These are phyloP conservation scores for Pythium scleroteichum DNA, from an alignment of 352 stramenopile genomes.

Conservation along the genomic window DNA sequence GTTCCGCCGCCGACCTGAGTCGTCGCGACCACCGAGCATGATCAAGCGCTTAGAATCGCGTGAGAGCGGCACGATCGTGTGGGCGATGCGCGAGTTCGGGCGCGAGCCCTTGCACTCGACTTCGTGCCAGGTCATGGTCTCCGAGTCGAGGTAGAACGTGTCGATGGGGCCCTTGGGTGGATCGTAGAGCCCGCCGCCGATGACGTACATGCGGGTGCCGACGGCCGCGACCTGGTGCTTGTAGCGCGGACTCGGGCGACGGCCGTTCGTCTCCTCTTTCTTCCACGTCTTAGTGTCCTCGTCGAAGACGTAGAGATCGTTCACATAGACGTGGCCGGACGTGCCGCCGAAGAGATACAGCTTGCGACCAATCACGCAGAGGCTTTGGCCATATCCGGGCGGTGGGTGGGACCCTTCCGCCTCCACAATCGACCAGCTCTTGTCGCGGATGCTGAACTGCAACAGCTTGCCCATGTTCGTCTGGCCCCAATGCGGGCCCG, in stretches of 20 bases:
- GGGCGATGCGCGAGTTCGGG: slow-evolving; percentile 75
- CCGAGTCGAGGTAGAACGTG: slow-evolving; percentile 74
- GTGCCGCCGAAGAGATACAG: slow-evolving; percentile 84
- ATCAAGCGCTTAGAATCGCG: slow-evolving; percentile 51
- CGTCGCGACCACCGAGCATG: slow-evolving; percentile 82
- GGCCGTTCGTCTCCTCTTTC: slow-evolving; percentile 65
- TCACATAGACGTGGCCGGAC: slow-evolving; percentile 81
- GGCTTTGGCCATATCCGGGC: slow-evolving; percentile 73
- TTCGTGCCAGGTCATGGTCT: slow-evolving; percentile 67
- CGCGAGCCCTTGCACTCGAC: slow-evolving; percentile 62
- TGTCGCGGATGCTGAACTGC: slow-evolving; percentile 73
- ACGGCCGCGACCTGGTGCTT: slow-evolving; percentile 79
- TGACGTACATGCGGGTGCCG: slow-evolving; percentile 76
- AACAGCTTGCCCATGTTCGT: slow-evolving; percentile 88
- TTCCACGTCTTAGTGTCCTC: slow-evolving; percentile 70
- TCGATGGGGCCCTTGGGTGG: slow-evolving; percentile 79
- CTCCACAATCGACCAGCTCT: slow-evolving; percentile 83
- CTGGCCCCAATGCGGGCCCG: slow-evolving; percentile 78
- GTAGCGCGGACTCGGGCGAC: slow-evolving; percentile 73
- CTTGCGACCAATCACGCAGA: slow-evolving; percentile 79
- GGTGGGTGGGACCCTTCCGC: slow-evolving; percentile 62
- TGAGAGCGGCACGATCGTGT: slow-evolving; percentile 66
- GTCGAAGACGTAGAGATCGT: slow-evolving; percentile 84
- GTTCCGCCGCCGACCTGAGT: slow-evolving; percentile 64
- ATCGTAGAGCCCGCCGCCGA: slow-evolving; percentile 80